Evolutionary conservation across 1,284 basidiomycete species (phyloP), one percentile per base, ranked within the genome.

Genomic region (Sphaerobolus stellatus): DNA sequence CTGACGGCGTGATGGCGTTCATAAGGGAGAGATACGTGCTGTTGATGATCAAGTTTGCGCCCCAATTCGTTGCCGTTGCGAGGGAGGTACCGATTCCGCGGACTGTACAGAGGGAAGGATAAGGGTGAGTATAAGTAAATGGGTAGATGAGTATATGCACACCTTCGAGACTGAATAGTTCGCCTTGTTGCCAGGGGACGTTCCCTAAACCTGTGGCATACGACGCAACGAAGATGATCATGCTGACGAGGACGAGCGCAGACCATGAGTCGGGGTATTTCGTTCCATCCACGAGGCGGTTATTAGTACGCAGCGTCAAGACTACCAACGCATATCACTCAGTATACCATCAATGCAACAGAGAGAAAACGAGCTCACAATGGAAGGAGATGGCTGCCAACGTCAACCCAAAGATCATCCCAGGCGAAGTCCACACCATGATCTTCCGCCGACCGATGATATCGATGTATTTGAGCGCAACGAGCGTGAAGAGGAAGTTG

Each of bases 101-200:
- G 7, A 92, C 89, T 83, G 56, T 27, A 40, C 47, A 48, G 7
- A 48, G 22, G 46, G 38, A 52, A 48, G 22, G 5, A 33, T 2
- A 27, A 43, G 14, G 20, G 40, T 36, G 48, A 31, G 11, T 64
- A n/a, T n/a, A n/a, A n/a, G n/a, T n/a, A n/a, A n/a, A n/a, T n/a
- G n/a, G n/a, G n/a, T n/a, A n/a, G n/a, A n/a, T n/a, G n/a, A n/a
- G n/a, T n/a, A n/a, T n/a, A n/a, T n/a, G n/a, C 70, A 22, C 33
- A 81, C 83, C 81, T 74, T 90, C 87, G 27, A 90, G 78, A 8
- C 76, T 77, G 70, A 92, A 92, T 25, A 93, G 78, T 67, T 93
- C 90, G 57, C 89, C 89, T 66, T 93, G 90, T 64, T 92, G 89
- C 90, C 90, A 93, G 0, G 91, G 90, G 1, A 92, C 86, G 64